These are phyloP conservation scores for Fraxinus albicans DNA, from an alignment of 305 asterid genomes.

Conservation along the genomic window DNA sequence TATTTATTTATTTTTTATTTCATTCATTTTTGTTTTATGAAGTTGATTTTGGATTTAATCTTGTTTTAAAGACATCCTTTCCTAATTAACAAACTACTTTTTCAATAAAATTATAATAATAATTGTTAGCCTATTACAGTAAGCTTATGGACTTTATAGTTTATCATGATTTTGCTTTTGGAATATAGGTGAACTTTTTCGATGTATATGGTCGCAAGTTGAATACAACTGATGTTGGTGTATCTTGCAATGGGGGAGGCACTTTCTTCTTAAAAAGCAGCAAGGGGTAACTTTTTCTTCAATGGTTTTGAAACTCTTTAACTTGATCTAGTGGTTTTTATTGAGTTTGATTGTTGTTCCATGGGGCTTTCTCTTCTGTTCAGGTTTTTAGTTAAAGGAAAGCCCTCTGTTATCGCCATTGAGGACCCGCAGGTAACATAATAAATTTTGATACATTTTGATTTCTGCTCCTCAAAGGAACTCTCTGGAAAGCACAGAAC, in stretches of 20 bases:
- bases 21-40: not conserved
- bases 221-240: slow-evolving; percentile 82
- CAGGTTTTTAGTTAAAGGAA: slow-evolving; percentile 62
- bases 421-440: slow-evolving; percentile 88
- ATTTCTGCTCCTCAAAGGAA: slow-evolving; percentile 12
- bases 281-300: slow-evolving; percentile 58
- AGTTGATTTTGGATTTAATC: not conserved
- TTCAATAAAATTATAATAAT: not conserved
- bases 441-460: slow-evolving; percentile 8
- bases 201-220: slow-evolving; percentile 88
- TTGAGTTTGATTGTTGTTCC: slow-evolving; percentile 8
- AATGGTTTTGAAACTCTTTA: not conserved
- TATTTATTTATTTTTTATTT: not conserved
- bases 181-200: slow-evolving; percentile 70
- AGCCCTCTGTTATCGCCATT: slow-evolving; percentile 65
- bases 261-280: slow-evolving; percentile 66
- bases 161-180: slow-evolving; percentile 20
- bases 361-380: slow-evolving; percentile 24
- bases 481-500: not conserved
- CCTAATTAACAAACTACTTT: not conserved
- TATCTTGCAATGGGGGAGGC: slow-evolving; percentile 73
- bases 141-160: slow-evolving; percentile 12
- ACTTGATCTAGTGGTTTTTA: not conserved
- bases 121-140: not conserved
- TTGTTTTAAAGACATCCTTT: not conserved